phyloP scores from a whole-genome alignment of 768 basidiomycete species.

The Mycena indigotica region DNA sequence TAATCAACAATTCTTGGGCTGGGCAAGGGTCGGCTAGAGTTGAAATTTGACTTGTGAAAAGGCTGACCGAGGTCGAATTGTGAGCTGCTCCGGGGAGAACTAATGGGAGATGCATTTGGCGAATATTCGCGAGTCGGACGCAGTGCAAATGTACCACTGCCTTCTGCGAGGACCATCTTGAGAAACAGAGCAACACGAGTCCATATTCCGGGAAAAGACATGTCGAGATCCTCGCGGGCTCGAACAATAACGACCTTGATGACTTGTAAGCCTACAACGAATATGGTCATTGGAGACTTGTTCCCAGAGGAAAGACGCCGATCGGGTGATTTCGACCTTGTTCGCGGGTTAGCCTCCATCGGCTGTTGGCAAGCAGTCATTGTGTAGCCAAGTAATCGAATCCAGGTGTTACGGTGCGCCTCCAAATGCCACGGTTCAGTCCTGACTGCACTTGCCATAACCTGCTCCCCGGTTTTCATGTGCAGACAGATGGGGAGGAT shows the following conservation, averaged over 20 bases:
- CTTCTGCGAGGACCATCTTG: constrained; percentile 52
- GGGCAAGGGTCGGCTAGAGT: constrained; percentile 26
- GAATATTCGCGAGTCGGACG: constrained; percentile 41
- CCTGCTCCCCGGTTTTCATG: constrained; percentile 52
- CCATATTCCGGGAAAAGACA: constrained; percentile 62
- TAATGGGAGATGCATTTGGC: constrained; percentile 51
- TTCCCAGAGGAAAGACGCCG: constrained; percentile 29
- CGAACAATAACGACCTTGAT: constrained; percentile 69
- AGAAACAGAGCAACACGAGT: constrained; percentile 58
- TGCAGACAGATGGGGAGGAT: constrained; percentile 61
- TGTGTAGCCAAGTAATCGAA: constrained; percentile 60
- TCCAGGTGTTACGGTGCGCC: constrained; percentile 54
- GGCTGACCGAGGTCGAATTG: constrained; percentile 38
- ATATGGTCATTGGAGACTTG: constrained; percentile 40
- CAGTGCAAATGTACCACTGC: constrained; percentile 65
- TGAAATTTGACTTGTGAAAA: constrained; percentile 29
- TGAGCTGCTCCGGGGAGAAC: constrained; percentile 50
- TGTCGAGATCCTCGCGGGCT: constrained; percentile 61
- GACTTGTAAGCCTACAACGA: constrained; percentile 61
- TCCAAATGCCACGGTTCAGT: constrained; percentile 50
- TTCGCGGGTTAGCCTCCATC: constrained; percentile 29
- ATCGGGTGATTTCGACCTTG: constrained; percentile 52
- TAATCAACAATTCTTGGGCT: constrained; percentile 70
- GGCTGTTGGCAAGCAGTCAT: constrained; percentile 53
- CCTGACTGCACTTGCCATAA: constrained; percentile 42